Conservation (phyloP, 1,284 basidiomycete genomes). For the Rhodotorula sp. region DNA sequence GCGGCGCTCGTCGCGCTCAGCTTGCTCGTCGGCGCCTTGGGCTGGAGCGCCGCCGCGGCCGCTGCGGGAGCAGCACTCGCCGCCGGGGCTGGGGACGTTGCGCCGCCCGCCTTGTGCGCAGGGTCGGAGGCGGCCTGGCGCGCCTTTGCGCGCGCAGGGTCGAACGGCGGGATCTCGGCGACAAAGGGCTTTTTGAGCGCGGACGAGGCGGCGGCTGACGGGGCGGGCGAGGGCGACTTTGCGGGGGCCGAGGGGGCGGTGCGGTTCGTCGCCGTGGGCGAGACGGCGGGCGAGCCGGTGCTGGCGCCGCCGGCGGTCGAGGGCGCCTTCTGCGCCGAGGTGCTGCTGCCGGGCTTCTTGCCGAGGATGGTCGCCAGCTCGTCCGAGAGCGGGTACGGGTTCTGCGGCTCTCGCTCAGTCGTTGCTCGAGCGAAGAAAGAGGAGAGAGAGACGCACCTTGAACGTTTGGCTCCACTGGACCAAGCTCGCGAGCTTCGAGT, state of each 20-base stretch:
- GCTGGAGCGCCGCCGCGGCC: constrained; percentile 6
- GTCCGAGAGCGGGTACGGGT: constrained; percentile 73
- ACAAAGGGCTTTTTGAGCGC: constrained; percentile 58
- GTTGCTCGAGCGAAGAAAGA: neutral
- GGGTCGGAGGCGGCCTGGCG: constrained; percentile 34
- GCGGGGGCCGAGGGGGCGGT: constrained; percentile 8
- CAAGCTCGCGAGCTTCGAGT: constrained; percentile 85
- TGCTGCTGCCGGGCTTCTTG: constrained; percentile 39
- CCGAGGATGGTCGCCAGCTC: constrained; percentile 42
- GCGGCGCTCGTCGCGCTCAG: constrained; percentile 46
- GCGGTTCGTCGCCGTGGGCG: constrained; percentile 16
- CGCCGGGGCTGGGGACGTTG: constrained; percentile 1
- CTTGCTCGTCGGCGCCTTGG: constrained; percentile 38
- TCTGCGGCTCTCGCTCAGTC: constrained; percentile 57
- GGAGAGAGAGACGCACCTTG: constrained; percentile 62
- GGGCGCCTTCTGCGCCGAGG: constrained; percentile 17
- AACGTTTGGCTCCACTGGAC: constrained; percentile 89
- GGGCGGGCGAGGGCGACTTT: constrained; percentile 40
- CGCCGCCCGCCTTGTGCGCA: constrained; percentile 9
- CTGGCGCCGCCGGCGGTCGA: neutral
- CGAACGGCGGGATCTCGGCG: constrained; percentile 89
- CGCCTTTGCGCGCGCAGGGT: constrained; percentile 56
- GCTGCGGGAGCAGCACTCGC: constrained; percentile 20
- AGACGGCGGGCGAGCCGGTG: constrained; percentile 24
- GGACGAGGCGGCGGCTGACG: neutral